Conservation (phyloP, 345 rosid genomes). For the Eucalyptus marginata region DNA sequence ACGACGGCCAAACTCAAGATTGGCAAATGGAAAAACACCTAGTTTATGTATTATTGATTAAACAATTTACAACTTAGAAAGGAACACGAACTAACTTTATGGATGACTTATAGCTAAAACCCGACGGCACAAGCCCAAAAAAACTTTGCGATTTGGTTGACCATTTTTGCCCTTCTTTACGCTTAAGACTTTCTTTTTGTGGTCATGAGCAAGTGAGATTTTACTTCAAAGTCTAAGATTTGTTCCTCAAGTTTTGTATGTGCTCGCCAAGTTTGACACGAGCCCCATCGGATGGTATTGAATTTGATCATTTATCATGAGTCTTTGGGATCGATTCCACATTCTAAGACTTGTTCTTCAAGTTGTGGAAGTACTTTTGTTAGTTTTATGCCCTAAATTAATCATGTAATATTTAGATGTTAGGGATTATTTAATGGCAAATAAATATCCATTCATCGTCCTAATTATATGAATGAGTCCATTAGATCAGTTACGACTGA, state of each 20-base stretch:
- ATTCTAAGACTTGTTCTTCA: background rate
- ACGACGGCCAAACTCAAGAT: background rate
- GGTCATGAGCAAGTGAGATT: background rate
- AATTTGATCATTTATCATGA: background rate
- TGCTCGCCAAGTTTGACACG: background rate
- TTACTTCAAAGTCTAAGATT: background rate
- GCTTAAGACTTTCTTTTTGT: background rate
- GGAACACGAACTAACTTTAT: background rate
- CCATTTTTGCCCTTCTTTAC: background rate
- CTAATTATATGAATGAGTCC: too few species aligned
- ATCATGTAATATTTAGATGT: too few species aligned
- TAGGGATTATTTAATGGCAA: too few species aligned
- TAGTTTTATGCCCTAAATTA: too few species aligned
- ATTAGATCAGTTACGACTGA: too few species aligned
- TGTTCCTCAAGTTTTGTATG: background rate
- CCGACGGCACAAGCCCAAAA: background rate
- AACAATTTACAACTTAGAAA: background rate
- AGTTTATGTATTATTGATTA: background rate
- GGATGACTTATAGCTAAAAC: background rate
- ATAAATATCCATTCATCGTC: too few species aligned
- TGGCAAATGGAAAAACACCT: background rate
- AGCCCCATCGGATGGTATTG: too few species aligned
- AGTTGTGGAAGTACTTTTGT: rapidly evolving
- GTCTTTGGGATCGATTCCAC: background rate
- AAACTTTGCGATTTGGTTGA: background rate